Conservation (phyloP, 2,329 filamentous ascomycete species). For the Fusarium pseudonygamai region DNA sequence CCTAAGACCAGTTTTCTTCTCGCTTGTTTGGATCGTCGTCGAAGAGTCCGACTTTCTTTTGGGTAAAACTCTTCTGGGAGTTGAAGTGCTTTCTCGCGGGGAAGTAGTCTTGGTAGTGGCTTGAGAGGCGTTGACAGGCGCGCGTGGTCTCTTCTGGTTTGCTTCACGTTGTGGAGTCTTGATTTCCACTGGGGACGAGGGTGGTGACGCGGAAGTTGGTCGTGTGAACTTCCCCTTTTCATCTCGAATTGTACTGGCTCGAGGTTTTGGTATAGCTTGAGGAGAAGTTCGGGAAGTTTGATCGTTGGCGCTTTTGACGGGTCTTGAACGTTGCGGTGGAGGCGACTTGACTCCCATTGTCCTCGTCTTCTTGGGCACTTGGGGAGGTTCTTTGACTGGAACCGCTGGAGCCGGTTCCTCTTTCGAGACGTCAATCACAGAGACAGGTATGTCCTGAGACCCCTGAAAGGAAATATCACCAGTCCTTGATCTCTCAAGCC, state of each 20-base stretch:
- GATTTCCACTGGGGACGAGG: conserved; percentile 13
- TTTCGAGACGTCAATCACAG: conserved; percentile 43
- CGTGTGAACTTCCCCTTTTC: conserved; percentile 20
- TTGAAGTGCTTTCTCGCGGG: conserved; percentile 17
- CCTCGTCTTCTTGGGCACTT: conserved; percentile 19
- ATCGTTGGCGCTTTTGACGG: conserved; percentile 7
- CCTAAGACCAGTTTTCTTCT: conserved; percentile 59
- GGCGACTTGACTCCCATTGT: conserved; percentile 11
- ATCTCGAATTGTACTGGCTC: neutral
- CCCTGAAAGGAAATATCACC: conserved; percentile 53
- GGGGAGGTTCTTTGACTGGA: conserved; percentile 18
- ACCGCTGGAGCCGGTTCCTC: conserved; percentile 22
- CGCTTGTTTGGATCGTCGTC: conserved; percentile 35
- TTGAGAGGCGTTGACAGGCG: conserved; percentile 15
- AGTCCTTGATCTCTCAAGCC: conserved; percentile 63
- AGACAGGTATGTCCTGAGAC: conserved; percentile 43
- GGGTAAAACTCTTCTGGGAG: conserved; percentile 20
- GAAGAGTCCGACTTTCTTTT: conserved; percentile 39
- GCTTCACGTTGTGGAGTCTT: conserved; percentile 31
- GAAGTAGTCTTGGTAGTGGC: conserved; percentile 46
- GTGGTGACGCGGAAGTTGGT: conserved; percentile 15
- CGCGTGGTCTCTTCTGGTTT: conserved; percentile 39
- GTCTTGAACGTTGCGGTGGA: conserved; percentile 20
- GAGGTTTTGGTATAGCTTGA: neutral
- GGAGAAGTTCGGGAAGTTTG: conserved; percentile 1